Evolutionary conservation across 2,329 filamentous ascomycete species (phyloP), one percentile per base, ranked within the genome.

Genomic region (Pseudocercospora fuligena): DNA sequence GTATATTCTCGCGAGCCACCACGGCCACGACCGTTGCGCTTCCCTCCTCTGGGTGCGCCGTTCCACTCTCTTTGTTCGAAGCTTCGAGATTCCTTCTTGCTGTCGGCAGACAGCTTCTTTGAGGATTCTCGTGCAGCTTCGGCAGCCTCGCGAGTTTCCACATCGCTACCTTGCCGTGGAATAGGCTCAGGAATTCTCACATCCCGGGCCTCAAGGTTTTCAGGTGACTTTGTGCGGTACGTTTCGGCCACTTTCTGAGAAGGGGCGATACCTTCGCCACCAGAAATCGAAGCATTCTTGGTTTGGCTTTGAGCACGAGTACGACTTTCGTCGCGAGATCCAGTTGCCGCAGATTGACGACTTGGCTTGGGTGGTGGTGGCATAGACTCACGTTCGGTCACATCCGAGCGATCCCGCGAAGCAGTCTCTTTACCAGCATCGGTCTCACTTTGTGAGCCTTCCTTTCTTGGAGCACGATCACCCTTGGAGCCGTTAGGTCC

Each of bases 401-500:
- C 69, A 58, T 66, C 66, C 11, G 73, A 66, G n/a, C 67, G 72
- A 9, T 67, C 72, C 21, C 67, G 64, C 40, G 64, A 49, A 33
- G 57, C 19, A 23, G 66, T 60, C 23, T 56, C 61, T 14, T 36
- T 56, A 21, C 33, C 60, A 53, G 51, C 57, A 16, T 73, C 73
- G 36, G 51, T 67, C 29, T 73, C 72, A 57, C 59, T 61, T 16
- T 59, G 64, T 11, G 70, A 69, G 11, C 43, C 53, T 29, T 64
- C 65, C 57, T 63, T 64, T 47, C 69, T 63, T 29, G 62, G 53
- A 23, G 66, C 54, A 29, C 81, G 80, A 62, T 82, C 81, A 56
- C 75, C 71, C 57, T 74, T 77, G 47, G 75, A 73, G 65, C 81
- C 79, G 60, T 78, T 81, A 40, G 75, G 74, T 61, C 73, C 74